Conservation (phyloP, 2,329 filamentous ascomycete species). For the Cercospora zeina region DNA sequence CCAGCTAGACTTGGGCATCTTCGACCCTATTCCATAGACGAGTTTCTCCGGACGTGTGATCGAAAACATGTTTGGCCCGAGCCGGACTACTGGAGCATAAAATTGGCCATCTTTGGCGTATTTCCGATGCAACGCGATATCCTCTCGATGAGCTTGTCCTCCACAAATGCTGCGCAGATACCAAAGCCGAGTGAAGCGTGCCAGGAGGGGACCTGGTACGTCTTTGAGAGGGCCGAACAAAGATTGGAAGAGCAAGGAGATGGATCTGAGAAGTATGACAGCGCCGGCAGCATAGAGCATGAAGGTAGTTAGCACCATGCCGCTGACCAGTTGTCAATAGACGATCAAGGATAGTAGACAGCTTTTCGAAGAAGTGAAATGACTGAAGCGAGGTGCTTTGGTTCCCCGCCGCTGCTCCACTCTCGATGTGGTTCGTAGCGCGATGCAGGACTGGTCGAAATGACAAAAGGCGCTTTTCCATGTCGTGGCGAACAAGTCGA, state of each 20-base stretch:
- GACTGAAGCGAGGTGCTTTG: background rate
- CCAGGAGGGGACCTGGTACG: conserved; percentile 30
- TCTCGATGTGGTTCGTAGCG: background rate
- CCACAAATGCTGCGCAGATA: conserved; percentile 28
- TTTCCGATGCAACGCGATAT: conserved; percentile 31
- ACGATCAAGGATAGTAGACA: background rate
- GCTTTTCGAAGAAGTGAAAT: background rate
- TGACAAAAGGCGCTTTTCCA: background rate
- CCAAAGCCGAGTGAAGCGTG: conserved; percentile 31
- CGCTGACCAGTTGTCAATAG: background rate
- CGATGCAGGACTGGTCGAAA: background rate
- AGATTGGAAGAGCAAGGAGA: conserved; percentile 9
- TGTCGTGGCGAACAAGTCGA: background rate
- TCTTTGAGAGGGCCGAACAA: conserved; percentile 21
- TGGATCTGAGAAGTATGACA: background rate
- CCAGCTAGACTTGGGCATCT: conserved; percentile 33
- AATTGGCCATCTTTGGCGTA: conserved; percentile 23
- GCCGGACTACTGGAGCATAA: conserved; percentile 29
- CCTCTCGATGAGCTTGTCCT: conserved; percentile 29
- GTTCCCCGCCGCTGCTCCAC: background rate
- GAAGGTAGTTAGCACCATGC: conserved; percentile 3
- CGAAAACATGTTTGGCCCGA: conserved; percentile 31
- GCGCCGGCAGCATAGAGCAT: conserved; percentile 10
- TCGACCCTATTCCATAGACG: conserved; percentile 30
- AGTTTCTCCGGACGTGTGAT: conserved; percentile 25